Conservation (phyloP, 1,284 basidiomycete species). For the Pulveroboletus sp. region DNA sequence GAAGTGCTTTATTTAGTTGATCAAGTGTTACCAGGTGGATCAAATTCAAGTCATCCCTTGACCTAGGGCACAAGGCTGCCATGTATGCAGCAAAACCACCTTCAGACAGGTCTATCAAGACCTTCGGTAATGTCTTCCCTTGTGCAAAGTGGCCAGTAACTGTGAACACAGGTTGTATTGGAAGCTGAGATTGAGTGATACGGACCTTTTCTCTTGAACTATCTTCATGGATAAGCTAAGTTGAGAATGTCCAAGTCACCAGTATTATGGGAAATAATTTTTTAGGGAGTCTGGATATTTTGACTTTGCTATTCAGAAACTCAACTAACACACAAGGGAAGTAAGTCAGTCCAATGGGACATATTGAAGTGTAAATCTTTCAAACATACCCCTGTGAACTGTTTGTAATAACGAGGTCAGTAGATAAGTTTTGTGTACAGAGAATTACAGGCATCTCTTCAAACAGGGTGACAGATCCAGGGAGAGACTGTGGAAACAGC, state of each 20-base stretch:
- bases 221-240: not conserved
- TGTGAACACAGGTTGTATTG: not conserved
- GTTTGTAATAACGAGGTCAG: conserved; percentile 31
- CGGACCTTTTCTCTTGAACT: not conserved
- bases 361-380: conserved; percentile 1
- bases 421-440: conserved; percentile 24
- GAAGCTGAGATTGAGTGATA: not conserved
- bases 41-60: too few species aligned
- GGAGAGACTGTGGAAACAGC: not conserved
- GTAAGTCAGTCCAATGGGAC: not conserved
- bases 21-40: too few species aligned
- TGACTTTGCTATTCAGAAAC: not conserved
- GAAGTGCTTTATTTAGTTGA: too few species aligned
- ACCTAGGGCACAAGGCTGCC: not conserved
- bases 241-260: not conserved
- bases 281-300: rapidly evolving
- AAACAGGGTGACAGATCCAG: conserved; percentile 6
- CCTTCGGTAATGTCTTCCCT: not conserved
- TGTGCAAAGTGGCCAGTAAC: not conserved
- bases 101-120: not conserved
- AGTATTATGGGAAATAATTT: not conserved
- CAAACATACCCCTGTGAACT: conserved; percentile 22
- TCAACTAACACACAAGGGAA: not conserved
- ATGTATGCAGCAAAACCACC: not conserved
- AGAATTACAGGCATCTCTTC: conserved; percentile 32